Evolutionary conservation across 2,329 filamentous ascomycete genomes (phyloP), one percentile per base, ranked within the genome.

Genomic region (Amauroascus niger): DNA sequence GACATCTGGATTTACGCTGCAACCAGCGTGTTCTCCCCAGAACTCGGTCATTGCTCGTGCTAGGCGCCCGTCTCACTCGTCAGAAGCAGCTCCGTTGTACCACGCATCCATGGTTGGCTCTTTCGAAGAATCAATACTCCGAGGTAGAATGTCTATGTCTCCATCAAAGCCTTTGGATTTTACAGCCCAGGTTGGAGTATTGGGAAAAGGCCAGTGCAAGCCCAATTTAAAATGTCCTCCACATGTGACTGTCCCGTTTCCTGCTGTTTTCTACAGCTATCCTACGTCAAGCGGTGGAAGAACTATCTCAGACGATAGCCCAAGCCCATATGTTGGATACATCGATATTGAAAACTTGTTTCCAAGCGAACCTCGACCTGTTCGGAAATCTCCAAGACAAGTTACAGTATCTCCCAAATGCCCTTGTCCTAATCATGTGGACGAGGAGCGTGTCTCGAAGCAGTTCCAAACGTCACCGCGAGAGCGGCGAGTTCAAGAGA

Each of bases 21-120:
- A 76, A 55, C 65, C 71, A 18, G 71, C 66, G 68, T 79, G 55
- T 68, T 74, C 66, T 60, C 75, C 63, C 59, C 73, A 58, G 59
- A 64, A 60, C 28, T 62, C 57, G 28, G 46, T 55, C 44, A 22
- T 57, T 7, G 6, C 28, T 13, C 55, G 52, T 54, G 67, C 35
- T 56, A 69, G 76, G 14, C 78, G 88, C 41, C 83, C 84, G 0
- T 96, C 90, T 0, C 74, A 87, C 44, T 78, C 80, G 14, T 82
- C 84, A 0, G 90, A 95, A 44, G 73, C 76, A 2, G 88, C 88
- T 2, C 84, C 88, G 3, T 74, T 93, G 26, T 87, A 91, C 54
- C 88, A 94, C 69, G 90, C 91, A 7, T 90, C 90, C 2, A 94
- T 98, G 86, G 91, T 97, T 1, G 93, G 93, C 1, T 96, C 91